Evolutionary conservation across 1,284 basidiomycete genomes (phyloP), one percentile per base, ranked within the genome.

Genomic region (Tilletiopsis washingtonensis): DNA sequence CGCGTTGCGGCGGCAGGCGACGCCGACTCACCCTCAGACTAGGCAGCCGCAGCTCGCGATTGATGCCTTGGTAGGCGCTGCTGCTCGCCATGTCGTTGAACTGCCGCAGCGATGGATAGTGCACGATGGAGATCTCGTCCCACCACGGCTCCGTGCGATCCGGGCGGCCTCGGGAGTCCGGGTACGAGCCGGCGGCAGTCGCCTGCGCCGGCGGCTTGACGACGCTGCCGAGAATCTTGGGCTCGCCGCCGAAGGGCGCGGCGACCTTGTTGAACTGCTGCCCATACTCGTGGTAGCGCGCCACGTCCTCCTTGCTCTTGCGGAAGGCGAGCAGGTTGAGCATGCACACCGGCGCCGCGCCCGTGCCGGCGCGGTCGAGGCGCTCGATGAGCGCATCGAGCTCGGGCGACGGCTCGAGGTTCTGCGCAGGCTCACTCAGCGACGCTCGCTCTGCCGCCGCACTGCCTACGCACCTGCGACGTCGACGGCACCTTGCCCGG

Each of bases 201-300:
- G 27, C 27, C 27, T 14, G 27, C 14, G 14, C 12, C 37, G 27
- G 27, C 5, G 12, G 12, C 7, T 26, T 15, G 14, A 45, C 27
- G 21, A 45, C 44, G 9, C 4, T n/a, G 17, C 17, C 44, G 4
- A 45, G 26, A 3, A 45, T 11, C 44, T 45, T 45, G 34, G 44
- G 14, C 15, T 45, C 44, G 21, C 27, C 44, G 34, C 44, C 44
- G 23, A 15, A 34, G 15, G 23, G 24, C 20, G 11, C 21, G 4
- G 44, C 44, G 3, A 21, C 44, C 21, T 34, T 27, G 2, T 26
- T 12, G 21, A 45, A 45, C 20, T n/a, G 27, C 15, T 34, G 24
- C 17, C 44, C 44, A 19, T 45, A 45, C 24, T 45, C 4, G 27
- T 27, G 24, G 17, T 45, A 45, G 6, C 44, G 44, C 9, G 34